A percentile compares a stretch with the other conserved stretches of the same genome.
These are phyloP conservation scores for Xylariaceae sp. DNA, from an alignment of 2,329 filamentous ascomycete species.

Conservation along the genomic window DNA sequence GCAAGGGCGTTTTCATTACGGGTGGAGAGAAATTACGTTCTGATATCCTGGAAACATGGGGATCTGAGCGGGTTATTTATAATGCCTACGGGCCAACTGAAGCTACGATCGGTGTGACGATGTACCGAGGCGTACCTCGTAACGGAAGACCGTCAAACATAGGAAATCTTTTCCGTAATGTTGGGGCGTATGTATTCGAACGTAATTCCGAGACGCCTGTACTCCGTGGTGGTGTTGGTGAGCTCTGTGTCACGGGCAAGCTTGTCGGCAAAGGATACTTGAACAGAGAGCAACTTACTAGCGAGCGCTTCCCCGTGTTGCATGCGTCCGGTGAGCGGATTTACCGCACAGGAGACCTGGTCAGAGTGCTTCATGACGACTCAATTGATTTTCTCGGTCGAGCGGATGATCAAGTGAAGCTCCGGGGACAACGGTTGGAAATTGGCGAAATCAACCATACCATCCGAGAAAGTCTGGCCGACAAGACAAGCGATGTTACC, in stretches of 20 bases:
- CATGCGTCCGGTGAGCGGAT: slow-evolving; percentile 55
- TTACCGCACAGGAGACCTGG: slow-evolving; percentile 86
- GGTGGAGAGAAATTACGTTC: slow-evolving; percentile 85
- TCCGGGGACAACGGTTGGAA: slow-evolving; percentile 83
- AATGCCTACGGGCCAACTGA: slow-evolving; percentile 93
- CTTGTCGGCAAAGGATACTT: slow-evolving; percentile 88
- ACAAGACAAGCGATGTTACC: slow-evolving; percentile 61
- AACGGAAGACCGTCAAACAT: slow-evolving; percentile 86
- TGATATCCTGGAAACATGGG: slow-evolving; percentile 85
- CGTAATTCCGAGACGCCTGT: slow-evolving; percentile 68
- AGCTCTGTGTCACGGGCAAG: slow-evolving; percentile 82
- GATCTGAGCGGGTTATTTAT: slow-evolving; percentile 73
- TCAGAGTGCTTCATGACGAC: slow-evolving; percentile 72
- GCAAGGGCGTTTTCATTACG: slow-evolving; percentile 84
- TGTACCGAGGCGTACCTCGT: slow-evolving; percentile 73
- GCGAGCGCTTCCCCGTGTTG: slow-evolving; percentile 69
- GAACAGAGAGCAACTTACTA: slow-evolving; percentile 71
- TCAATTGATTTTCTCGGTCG: slow-evolving; percentile 85
- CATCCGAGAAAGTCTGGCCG: slow-evolving; percentile 57
- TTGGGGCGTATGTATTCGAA: slow-evolving; percentile 73
- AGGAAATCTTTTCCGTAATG: slow-evolving; percentile 79
- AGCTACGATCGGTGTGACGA: slow-evolving; percentile 87
- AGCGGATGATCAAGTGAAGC: slow-evolving; percentile 87
- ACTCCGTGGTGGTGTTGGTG: slow-evolving; percentile 72
- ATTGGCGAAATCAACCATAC: slow-evolving; percentile 87